Base-by-base conservation (phyloP, 2,329 filamentous ascomycete species). In the Achaetomium macrosporum region DNA sequence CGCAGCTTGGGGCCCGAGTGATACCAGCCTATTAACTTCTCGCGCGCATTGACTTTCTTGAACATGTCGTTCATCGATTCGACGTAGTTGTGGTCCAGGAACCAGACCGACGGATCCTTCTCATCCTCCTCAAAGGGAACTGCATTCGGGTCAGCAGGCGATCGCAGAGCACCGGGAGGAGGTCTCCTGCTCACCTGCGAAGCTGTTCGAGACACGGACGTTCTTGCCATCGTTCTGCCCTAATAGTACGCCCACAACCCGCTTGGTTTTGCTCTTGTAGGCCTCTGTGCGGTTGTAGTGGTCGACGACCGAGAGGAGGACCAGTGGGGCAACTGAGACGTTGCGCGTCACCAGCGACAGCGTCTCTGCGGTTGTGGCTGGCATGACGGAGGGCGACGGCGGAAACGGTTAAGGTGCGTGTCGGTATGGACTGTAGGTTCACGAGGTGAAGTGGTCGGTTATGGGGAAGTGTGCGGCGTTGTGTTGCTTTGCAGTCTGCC, bases 21-120 rank as follows among this genome's bases (percentile, higher is more conserved):
- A 73, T 99, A 99, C 93, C 93, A 99, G 67, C 93, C 93, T 79
- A 99, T 95, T 70, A 99, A 81, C 83, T 97, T 97, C 77, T 99
- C 93, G 59, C 89, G 81, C 57, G 93, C 93, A 76, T 99, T 99
- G 79, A 99, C 91, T 76, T 97, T 97, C 79, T 99, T 99, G 82
- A 99, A 99, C 93, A 99, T 99, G 73, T 97, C 93, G 75, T 93
- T 95, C 93, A 99, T 99, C 64, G 87, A 89, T 74, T 99, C 93
- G 71, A 99, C 88, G 67, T 96, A 99, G 81, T 97, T 97, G 80
- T 99, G 93, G 71, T 99, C 93, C 60, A 99, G 76, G 70, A 97
- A 99, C 93, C 93, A 99, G 68, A 99, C 93, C 35, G 92, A 95
- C 3, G 92, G 92, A 69, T 99, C 91, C 74, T 95, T 96, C 66